These are phyloP conservation scores for Acmispon strigosus DNA, from an alignment of 306 rosid genomes.

Conservation along the genomic window DNA sequence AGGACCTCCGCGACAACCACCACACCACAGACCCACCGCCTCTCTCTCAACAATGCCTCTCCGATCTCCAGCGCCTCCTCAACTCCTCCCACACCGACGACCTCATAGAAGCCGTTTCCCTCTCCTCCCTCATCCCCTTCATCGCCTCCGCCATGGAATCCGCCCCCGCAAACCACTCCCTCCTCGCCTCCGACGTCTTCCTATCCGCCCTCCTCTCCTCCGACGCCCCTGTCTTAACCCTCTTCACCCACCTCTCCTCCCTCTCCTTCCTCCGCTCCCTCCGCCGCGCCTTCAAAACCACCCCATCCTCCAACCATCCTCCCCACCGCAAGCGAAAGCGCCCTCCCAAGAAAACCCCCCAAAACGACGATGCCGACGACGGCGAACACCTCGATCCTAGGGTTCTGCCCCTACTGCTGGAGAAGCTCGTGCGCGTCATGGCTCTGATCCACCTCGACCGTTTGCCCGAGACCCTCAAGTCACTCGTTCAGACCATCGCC, in stretches of 20 bases:
- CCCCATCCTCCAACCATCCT: background rate
- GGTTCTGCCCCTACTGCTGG: constrained; percentile 46
- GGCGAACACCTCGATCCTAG: constrained; percentile 29
- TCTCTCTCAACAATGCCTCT: constrained; percentile 47
- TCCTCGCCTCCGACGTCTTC: constrained; percentile 61
- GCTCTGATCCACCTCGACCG: constrained; percentile 69
- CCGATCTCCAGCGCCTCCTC: constrained; percentile 56
- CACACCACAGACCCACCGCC: constrained; percentile 26
- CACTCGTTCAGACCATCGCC: constrained; percentile 53
- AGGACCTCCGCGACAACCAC: constrained; percentile 37
- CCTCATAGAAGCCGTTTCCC: constrained; percentile 56
- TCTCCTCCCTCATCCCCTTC: constrained; percentile 41
- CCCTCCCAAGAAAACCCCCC: background rate
- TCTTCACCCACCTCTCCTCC: constrained; percentile 73
- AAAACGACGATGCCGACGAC: background rate
- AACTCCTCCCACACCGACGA: constrained; percentile 10
- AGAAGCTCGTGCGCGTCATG: constrained; percentile 50
- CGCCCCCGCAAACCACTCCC: constrained; percentile 40
- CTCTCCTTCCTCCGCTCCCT: constrained; percentile 84
- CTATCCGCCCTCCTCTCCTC: constrained; percentile 62
- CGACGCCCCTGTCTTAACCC: constrained; percentile 79
- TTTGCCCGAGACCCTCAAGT: constrained; percentile 73
- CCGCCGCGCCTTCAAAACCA: constrained; percentile 57
- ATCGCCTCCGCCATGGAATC: constrained; percentile 76
- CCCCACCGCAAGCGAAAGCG: constrained; percentile 40